Conservation (phyloP, 148 eudicot species). For the Camellia lanceoleosa region DNA sequence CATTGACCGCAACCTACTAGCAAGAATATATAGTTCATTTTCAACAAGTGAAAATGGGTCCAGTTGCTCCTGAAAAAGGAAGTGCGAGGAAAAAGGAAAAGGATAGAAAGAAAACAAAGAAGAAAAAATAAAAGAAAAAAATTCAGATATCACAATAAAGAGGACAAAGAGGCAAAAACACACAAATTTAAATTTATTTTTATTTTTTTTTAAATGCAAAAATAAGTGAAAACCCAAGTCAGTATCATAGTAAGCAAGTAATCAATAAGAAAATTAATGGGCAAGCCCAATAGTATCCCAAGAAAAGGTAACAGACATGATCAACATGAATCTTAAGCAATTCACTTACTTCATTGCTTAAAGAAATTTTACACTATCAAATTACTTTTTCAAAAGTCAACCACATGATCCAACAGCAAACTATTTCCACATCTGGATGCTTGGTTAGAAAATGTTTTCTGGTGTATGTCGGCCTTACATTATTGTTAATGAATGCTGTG, state of each 20-base stretch:
- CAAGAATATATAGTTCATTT: constrained; percentile 67
- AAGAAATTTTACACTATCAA: not conserved
- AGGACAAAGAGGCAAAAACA: not conserved
- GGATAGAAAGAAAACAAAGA: not conserved
- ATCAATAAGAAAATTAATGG: not conserved
- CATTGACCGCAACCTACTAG: constrained; percentile 77
- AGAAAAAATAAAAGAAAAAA: constrained; percentile 2
- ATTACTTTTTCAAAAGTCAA: not conserved
- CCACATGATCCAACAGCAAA: not conserved
- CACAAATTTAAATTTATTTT: not conserved
- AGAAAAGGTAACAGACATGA: not conserved
- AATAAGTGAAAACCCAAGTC: not conserved
- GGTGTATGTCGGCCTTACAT: not conserved
- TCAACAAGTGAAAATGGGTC: constrained; percentile 93
- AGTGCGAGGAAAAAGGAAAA: not conserved
- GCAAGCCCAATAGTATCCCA: not conserved
- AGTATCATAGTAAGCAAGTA: not conserved
- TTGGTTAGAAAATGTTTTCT: not conserved
- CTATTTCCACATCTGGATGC: too few relatives aligned
- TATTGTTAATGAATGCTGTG: not conserved
- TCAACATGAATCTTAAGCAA: not conserved
- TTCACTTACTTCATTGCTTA: not conserved
- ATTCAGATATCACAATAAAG: not conserved
- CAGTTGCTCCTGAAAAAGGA: constrained; percentile 55
- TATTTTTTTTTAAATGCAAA: not conserved